Base-by-base conservation (phyloP, 1,139 yeast genomes). In the Debaryomyces sp. region DNA sequence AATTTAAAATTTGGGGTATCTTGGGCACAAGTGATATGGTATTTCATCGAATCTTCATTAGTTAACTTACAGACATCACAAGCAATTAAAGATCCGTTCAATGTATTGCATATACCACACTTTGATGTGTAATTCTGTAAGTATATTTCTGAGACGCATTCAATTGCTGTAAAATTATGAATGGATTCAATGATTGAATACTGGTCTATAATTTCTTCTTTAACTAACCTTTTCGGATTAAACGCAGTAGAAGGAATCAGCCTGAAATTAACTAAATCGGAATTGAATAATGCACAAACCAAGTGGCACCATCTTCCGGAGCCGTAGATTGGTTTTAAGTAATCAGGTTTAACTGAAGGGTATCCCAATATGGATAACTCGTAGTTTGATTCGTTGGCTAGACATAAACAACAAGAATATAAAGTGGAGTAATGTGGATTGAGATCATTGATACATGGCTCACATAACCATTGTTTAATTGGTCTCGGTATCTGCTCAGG, bases 251-350 rank as follows among this genome's bases (percentile, higher is more conserved):
- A 39, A 2, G 49, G 40, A 10, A 47, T 36, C 4, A 49, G 41
- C 30, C 56, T 58, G 50, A 70, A 64, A 4, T 58, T 61, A 8
- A 71, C 60, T 6, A 51, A 41, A 9, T 63, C 54, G 46, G 62
- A 52, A 47, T 60, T 72, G 63, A 85, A 85, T 0, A 89, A 50
- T 0, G 95, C 87, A 67, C 99, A 92, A 5, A 82, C 55, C 6
- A 87, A 71, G 68, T 92, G 98, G 35, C 87, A 85, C 98, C 98
- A 92, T 50, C 76, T 75, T 2, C 89, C 88, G 30, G 69, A 58
- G 34, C 78, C 82, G 13, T 64, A 59, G 0, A 96, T 84, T n/a
- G 90, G 78, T 58, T 88, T 89, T 57, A 91, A 66, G 38, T 84
- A 90, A 54, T 87, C 94, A 0, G 88, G 85, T 29, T 70, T 70